Percentiles rank a stretch among this genome's conserved stretches.
phyloP scores from a whole-genome alignment of 2,329 filamentous ascomycete species.

The Endoconidiophora polonica region DNA sequence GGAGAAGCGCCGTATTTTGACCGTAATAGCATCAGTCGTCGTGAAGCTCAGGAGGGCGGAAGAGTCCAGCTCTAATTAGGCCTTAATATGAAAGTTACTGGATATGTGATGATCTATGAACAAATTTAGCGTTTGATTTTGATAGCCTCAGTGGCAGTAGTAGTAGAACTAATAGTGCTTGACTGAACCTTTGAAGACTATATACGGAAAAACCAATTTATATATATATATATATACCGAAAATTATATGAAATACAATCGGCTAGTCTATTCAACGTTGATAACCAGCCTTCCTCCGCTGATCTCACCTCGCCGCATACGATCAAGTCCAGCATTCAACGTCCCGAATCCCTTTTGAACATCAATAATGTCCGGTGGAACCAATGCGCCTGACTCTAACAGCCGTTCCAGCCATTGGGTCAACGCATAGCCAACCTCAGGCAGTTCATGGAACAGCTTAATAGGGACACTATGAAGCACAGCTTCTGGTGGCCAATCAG shows the following conservation, averaged over 20 bases:
- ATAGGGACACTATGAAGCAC: constrained; percentile 52
- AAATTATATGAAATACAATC: not conserved
- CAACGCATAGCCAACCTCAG: constrained; percentile 43
- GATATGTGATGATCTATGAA: not conserved
- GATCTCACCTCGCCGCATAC: constrained; percentile 47
- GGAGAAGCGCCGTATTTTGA: constrained; percentile 38
- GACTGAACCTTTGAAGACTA: too few species aligned
- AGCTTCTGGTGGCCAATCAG: constrained; percentile 17
- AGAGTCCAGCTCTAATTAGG: not conserved
- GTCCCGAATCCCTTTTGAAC: constrained; percentile 45
- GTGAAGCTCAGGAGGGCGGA: constrained; percentile 4
- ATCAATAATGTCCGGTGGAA: constrained; percentile 48
- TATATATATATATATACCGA: not conserved
- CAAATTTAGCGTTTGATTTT: too few species aligned
- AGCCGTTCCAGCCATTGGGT: constrained; percentile 51
- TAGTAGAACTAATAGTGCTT: too few species aligned
- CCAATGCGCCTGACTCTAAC: constrained; percentile 34
- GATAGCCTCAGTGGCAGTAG: too few species aligned
- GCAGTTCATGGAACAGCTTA: constrained; percentile 57
- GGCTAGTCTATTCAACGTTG: not conserved
- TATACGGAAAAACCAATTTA: too few species aligned
- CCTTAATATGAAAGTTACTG: not conserved
- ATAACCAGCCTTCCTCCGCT: constrained; percentile 51
- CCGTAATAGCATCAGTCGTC: constrained; percentile 26
- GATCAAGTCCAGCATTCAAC: constrained; percentile 52